These are phyloP conservation scores for Wickerhamomyces ciferrii DNA, from an alignment of 805 yeast genomes.

Conservation along the genomic window DNA sequence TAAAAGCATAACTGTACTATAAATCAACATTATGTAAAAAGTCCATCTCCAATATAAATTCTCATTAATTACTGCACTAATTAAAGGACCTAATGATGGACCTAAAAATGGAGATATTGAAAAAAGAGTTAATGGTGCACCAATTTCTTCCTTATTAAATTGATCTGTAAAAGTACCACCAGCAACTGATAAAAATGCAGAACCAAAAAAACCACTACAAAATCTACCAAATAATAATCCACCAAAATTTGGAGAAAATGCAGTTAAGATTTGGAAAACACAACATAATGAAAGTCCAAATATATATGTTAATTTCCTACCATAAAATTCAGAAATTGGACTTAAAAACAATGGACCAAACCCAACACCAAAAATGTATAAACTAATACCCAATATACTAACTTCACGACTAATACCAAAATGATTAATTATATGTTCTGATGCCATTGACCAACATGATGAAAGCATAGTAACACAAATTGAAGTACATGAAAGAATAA, in stretches of 20 bases:
- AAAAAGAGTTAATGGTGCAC: conserved; percentile 63
- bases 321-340: conserved; percentile 64
- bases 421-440: conserved; percentile 39
- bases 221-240: conserved; percentile 63
- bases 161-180: conserved; percentile 77
- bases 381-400: conserved; percentile 50
- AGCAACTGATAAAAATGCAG: conserved; percentile 70
- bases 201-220: conserved; percentile 67
- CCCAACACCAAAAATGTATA: conserved; percentile 69
- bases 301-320: conserved; percentile 56
- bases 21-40: conserved; percentile 55
- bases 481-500: conserved; percentile 48
- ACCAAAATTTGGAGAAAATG: conserved; percentile 54
- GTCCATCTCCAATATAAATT: conserved; percentile 63
- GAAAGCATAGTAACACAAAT: conserved; percentile 65
- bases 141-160: conserved; percentile 55
- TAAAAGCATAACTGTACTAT: conserved; percentile 49
- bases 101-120: conserved; percentile 64
- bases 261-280: conserved; percentile 49
- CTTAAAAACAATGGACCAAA: conserved; percentile 61
- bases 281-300: conserved; percentile 55
- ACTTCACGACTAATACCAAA: conserved; percentile 54
- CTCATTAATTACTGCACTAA: conserved; percentile 50
- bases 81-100: conserved; percentile 64
- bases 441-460: conserved; percentile 61